Evolutionary conservation across 768 basidiomycete species (phyloP), one percentile per base, ranked within the genome.

Genomic region (Filobasidium floriforme): DNA sequence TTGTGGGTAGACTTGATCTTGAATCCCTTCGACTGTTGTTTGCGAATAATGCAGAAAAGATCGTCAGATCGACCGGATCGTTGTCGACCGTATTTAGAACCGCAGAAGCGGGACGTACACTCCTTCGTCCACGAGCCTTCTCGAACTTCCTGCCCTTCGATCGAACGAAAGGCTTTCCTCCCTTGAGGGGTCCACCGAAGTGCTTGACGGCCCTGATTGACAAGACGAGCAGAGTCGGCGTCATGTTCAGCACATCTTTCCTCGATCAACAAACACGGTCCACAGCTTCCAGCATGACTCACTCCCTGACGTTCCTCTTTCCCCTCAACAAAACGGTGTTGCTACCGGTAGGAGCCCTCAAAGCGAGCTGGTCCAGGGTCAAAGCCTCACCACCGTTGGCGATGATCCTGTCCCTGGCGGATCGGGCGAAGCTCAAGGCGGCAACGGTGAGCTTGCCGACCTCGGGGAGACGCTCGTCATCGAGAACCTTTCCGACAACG

Each of bases 111-210:
- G 18, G 3, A 49, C 46, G 46, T 49, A 49, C 46, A 73, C 68
- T 90, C 89, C 94, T 87, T 85, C 94, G 90, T 84, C 94, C 94
- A 86, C 94, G 93, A 80, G 83, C 94, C 78, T 87, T 88, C 84
- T 99, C 94, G 88, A 96, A 94, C 82, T 96, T 97, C 86, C 93
- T 89, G 69, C 96, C 94, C 84, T 94, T 96, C 79, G 91, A 92
- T 76, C 82, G 84, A 57, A 92, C 89, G 83, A 92, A 89, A 59
- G 96, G 96, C 83, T 93, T 96, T 85, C 94, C 97, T 88, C 96
- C 84, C 82, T 97, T 91, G 87, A 93, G 90, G 65, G 92, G 92
- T 71, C 88, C 85, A 81, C 94, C 94, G 80, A 97, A 97, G 85
- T 98, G 94, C 81, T 90, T 92, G 83, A 89, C 86, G 60, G 92